Percentiles rank a stretch among this genome's conserved stretches.
These are phyloP conservation scores for Ailanthus altissimus DNA, from an alignment of 345 rosid species.

Conservation along the genomic window DNA sequence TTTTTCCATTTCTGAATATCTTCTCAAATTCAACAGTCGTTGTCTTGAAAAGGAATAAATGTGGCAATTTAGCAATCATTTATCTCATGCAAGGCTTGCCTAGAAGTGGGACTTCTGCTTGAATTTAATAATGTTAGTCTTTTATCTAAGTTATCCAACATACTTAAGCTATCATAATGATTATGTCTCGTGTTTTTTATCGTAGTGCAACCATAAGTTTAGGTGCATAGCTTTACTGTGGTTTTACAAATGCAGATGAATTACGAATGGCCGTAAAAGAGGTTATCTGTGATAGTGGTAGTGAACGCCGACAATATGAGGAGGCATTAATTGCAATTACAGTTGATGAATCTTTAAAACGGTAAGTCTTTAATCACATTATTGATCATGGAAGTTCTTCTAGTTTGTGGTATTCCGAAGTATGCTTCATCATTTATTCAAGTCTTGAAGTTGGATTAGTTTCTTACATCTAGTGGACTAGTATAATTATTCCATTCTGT, in stretches of 20 bases:
- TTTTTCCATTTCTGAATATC: not conserved
- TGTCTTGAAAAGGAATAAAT: not conserved
- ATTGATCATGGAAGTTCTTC: conserved; percentile 6
- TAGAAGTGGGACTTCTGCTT: not conserved
- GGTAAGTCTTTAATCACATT: conserved; percentile 38
- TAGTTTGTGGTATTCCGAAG: not conserved
- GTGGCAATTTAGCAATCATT: not conserved
- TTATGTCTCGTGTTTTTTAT: not conserved
- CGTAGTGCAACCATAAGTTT: not conserved
- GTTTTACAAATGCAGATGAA: conserved; percentile 52
- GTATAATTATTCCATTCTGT: no score
- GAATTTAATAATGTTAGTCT: not conserved
- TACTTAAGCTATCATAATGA: not conserved
- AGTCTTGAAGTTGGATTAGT: not conserved
- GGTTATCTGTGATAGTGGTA: conserved; percentile 60
- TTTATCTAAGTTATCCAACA: not conserved
- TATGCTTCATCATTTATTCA: not conserved
- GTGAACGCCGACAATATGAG: conserved; percentile 64
- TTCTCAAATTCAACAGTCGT: not conserved
- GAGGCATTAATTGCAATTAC: conserved; percentile 80
- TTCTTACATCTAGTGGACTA: no score
- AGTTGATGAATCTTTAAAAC: conserved; percentile 77
- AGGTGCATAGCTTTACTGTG: conserved; percentile 1
- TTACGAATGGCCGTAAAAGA: conserved; percentile 89
- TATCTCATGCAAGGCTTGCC: not conserved